Evolutionary conservation across 2,329 filamentous ascomycete species (phyloP).

Genomic region (Colletotrichum salicis): DNA sequence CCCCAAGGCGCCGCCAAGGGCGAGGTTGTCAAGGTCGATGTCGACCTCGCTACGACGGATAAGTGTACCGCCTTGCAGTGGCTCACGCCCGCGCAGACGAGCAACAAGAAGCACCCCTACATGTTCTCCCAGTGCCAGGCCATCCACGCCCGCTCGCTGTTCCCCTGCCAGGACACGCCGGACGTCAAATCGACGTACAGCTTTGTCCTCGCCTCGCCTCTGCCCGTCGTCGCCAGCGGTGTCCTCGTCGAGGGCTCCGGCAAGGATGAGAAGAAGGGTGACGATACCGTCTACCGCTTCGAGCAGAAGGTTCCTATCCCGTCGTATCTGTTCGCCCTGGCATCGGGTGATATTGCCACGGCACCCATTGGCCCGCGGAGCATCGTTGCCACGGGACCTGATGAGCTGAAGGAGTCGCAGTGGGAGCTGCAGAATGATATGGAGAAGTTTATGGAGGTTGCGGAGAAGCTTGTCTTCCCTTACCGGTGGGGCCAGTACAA

Average conservation of each 20-base stretch:
- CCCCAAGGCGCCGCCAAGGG: conserved; percentile 66
- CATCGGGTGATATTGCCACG: conserved; percentile 83
- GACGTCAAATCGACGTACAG: conserved; percentile 96
- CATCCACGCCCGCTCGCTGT: conserved; percentile 92
- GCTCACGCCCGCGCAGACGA: conserved; percentile 92
- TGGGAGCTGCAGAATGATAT: conserved; percentile 94
- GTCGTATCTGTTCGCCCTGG: conserved; percentile 93
- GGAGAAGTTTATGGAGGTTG: conserved; percentile 89
- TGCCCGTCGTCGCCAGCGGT: conserved; percentile 93
- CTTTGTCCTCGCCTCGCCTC: conserved; percentile 86
- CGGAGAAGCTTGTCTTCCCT: conserved; percentile 83
- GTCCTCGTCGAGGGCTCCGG: conserved; percentile 62
- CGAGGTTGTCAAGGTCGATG: conserved; percentile 65
- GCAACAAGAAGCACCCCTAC: conserved; percentile 95
- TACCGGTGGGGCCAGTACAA: conserved; percentile 98
- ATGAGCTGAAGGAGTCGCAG: conserved; percentile 84
- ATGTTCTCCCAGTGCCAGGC: conserved; percentile 99
- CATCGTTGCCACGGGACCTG: conserved; percentile 86
- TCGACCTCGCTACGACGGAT: conserved; percentile 82
- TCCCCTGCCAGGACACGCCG: conserved; percentile 97
- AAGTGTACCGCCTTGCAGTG: conserved; percentile 94
- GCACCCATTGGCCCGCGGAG: conserved; percentile 90
- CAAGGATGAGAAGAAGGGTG: conserved; percentile 60
- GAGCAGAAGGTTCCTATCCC: conserved; percentile 93
- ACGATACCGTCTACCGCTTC: conserved; percentile 80